Percentiles rank a stretch among this genome's conserved stretches.
Conservation (phyloP, 2,329 filamentous ascomycete species). For the Arthrobotrys entomopaga region DNA sequence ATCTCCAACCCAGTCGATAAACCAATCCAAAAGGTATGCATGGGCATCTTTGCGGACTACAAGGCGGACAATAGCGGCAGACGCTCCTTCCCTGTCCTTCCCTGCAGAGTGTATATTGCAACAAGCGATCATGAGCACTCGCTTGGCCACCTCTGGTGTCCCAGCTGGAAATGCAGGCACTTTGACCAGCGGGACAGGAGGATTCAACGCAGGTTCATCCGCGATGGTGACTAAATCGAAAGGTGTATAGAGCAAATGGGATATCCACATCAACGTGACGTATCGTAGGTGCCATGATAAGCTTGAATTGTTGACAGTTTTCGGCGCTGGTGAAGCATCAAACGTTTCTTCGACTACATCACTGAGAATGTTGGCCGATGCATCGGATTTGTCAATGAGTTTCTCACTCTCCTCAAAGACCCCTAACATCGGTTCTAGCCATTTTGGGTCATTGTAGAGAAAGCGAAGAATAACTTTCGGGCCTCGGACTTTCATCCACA, state of each 20-base stretch:
- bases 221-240: constrained; percentile 93
- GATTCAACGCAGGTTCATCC: constrained; percentile 55
- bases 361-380: constrained; percentile 50
- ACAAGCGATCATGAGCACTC: constrained; percentile 37
- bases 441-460: constrained; percentile 85
- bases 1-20: constrained; percentile 47
- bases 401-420: constrained; percentile 72
- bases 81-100: constrained; percentile 91
- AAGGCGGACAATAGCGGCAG: constrained; percentile 79
- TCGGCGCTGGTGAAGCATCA: constrained; percentile 62
- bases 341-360: constrained; percentile 31
- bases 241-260: constrained; percentile 82
- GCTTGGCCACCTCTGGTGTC: constrained; percentile 43
- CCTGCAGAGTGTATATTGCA: constrained; percentile 76
- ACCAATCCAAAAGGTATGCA: constrained; percentile 75
- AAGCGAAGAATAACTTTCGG: constrained; percentile 93
- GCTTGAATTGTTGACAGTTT: constrained; percentile 55
- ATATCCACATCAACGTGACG: constrained; percentile 85
- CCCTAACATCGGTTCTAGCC: constrained; percentile 81
- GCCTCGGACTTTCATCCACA: constrained; percentile 91
- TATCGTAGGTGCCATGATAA: constrained; percentile 85
- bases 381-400: constrained; percentile 55
- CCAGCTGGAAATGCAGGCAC: constrained; percentile 14
- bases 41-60: constrained; percentile 91
- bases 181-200: constrained; percentile 52